phyloP scores from a whole-genome alignment of 768 basidiomycete species.

The Phlegmacium glaucopus region DNA sequence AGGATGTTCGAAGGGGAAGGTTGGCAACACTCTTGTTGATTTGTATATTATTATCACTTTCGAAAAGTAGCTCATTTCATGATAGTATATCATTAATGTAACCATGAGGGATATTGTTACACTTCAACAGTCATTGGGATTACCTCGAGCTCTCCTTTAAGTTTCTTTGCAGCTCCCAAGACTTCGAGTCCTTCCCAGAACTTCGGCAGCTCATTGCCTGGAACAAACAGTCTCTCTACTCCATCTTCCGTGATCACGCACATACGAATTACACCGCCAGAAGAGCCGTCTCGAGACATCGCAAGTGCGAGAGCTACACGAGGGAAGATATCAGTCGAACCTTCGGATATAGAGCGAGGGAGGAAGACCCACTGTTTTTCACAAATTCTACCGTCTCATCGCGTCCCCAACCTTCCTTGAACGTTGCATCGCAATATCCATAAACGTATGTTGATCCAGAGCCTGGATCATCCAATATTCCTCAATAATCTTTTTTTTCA shows the following conservation, averaged over 20 bases:
- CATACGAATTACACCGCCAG: conserved; percentile 97
- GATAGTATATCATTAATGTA: not conserved
- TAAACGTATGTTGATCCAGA: conserved; percentile 98
- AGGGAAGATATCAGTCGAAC: conserved; percentile 1
- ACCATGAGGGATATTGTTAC: conserved; percentile 21
- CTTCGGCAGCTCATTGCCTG: conserved; percentile 82
- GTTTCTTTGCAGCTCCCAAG: conserved; percentile 39
- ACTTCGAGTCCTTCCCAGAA: conserved; percentile 90
- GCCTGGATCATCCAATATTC: conserved; percentile 49
- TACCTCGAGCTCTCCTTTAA: conserved; percentile 24
- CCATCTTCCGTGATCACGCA: conserved; percentile 92
- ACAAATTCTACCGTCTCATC: conserved; percentile 94
- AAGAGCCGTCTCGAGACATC: conserved; percentile 97
- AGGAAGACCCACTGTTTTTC: conserved; percentile 75
- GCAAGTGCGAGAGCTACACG: conserved; percentile 82
- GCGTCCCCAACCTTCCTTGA: conserved; percentile 84
- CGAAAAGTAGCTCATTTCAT: not conserved
- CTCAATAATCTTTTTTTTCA: conserved; percentile 1
- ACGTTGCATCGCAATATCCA: conserved; percentile 99
- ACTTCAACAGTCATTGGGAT: conserved; percentile 47
- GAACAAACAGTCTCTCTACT: conserved; percentile 90
- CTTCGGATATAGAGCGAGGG: not conserved
- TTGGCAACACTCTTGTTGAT: conserved; percentile 31
- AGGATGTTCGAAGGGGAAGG: conserved; percentile 70
- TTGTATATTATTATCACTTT: no score